Base-by-base conservation (phyloP, 2,329 filamentous ascomycete species). In the Nemania sp. region DNA sequence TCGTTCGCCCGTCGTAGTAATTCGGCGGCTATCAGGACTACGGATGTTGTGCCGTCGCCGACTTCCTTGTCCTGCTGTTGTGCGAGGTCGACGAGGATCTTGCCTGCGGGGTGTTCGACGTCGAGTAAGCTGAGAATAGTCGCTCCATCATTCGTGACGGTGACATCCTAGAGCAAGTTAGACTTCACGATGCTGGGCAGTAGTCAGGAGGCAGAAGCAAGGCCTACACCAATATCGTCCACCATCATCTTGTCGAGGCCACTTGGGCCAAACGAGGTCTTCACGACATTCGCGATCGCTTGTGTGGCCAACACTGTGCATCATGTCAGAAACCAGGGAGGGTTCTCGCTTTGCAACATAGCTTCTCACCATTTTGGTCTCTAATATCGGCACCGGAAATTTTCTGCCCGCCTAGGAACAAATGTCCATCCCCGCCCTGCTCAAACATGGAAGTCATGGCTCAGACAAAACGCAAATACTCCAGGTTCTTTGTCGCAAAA, bases 211-310 rank as follows among this genome's bases (percentile, higher is more conserved):
- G 2, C 17, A 6, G 22, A 28, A 19, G 37, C 11, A 30, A 12
- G 53, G 67, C 86, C 66, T 83, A 91, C 88, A 70, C 94, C 94
- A 73, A 99, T 97, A 72, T 99, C 94, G 77, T 99, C 94, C 67
- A 99, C 94, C 94, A 99, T 97, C 94, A 99, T 99, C 84, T 99
- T 99, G 74, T 99, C 94, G 63, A 99, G 83, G 43, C 94, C 94
- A 59, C 91, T 96, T 46, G 94, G 94, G 51, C 94, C 94, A 71
- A 99, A 99, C 14, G 94, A 99, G 75, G 90, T 96, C 80, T 96
- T 97, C 74, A 99, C 91, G 56, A 99, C 92, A 85, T 97, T 99
- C 68, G 94, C 89, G 69, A 99, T 97, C 55, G 93, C 91, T 73
- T 97, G 91, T 40, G 94, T 97, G 64, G 94, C 94, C 64, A 91